Evolutionary conservation across 257 asterid species (phyloP).

Genomic region (Nicotiana undulata): DNA sequence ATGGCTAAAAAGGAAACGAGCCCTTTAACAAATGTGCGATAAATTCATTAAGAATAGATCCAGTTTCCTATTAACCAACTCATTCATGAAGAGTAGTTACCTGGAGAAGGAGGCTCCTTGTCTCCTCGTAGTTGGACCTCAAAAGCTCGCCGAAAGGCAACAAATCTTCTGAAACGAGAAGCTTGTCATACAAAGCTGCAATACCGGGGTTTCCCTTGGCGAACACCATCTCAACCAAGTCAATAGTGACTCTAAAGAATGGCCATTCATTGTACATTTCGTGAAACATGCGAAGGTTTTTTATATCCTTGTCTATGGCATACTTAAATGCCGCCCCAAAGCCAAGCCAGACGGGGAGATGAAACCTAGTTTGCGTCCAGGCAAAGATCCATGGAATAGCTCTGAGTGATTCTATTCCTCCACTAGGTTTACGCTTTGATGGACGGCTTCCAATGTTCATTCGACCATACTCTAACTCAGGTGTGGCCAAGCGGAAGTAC

Average conservation of each 20-base stretch:
- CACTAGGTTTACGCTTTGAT: constrained; percentile 46
- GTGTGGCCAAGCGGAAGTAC: constrained; percentile 55
- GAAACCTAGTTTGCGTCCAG: constrained; percentile 55
- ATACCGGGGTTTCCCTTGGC: constrained; percentile 55
- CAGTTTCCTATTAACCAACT: too few relatives aligned
- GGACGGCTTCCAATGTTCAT: constrained; percentile 61
- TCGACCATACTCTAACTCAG: constrained; percentile 47
- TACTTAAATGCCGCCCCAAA: constrained; percentile 45
- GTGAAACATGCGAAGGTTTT: constrained; percentile 34
- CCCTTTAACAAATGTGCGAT: too few relatives aligned
- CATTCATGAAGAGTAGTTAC: constrained; percentile 14
- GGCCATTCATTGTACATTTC: constrained; percentile 53
- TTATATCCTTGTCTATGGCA: constrained; percentile 36
- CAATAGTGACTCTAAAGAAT: constrained; percentile 47
- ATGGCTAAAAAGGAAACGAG: too few relatives aligned
- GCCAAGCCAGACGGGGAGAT: constrained; percentile 60
- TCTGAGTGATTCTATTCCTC: constrained; percentile 50
- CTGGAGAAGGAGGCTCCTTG: constrained; percentile 36
- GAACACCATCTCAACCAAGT: constrained; percentile 48
- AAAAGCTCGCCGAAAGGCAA: constrained; percentile 35
- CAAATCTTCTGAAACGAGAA: constrained; percentile 41
- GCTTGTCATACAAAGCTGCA: constrained; percentile 40
- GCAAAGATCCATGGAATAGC: constrained; percentile 64
- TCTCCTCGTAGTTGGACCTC: constrained; percentile 36
- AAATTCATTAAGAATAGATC: too few relatives aligned